These are phyloP conservation scores for Botrytis aclada DNA, from an alignment of 2,329 filamentous ascomycete species.

Conservation along the genomic window DNA sequence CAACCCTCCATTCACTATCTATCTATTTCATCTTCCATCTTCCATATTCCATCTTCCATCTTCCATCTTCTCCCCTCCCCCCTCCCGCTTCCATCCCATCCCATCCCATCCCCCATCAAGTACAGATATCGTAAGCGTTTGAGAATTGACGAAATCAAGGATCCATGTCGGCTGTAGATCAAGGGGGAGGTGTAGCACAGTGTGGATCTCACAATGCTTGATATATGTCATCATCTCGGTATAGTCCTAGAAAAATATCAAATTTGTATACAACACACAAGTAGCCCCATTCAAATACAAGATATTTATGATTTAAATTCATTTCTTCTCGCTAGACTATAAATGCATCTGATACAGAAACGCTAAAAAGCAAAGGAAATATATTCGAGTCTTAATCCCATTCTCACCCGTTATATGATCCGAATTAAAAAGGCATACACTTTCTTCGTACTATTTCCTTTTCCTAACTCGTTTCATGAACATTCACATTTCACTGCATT, in stretches of 20 bases:
- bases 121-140: not conserved
- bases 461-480: not conserved
- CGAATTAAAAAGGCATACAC: not conserved
- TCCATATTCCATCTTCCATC: too few species aligned
- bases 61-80: too few species aligned
- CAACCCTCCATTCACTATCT: too few species aligned
- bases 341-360: slow-evolving; percentile 22
- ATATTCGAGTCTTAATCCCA: slow-evolving; percentile 22
- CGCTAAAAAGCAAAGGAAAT: slow-evolving; percentile 33
- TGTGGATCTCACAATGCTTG: not conserved
- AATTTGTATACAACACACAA: not conserved
- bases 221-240: not conserved
- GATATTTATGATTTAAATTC: not conserved
- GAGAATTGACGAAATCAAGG: not conserved
- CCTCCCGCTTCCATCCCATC: too few species aligned
- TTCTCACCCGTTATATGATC: not conserved
- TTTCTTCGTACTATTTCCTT: not conserved
- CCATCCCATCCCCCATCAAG: too few species aligned
- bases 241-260: not conserved
- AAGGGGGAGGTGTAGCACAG: not conserved
- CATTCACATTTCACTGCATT: not conserved
- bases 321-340: slow-evolving; percentile 27
- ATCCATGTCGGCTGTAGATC: not conserved
- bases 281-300: not conserved
- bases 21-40: too few species aligned